Conservation (phyloP, 352 stramenopile species). For the Phytophthora pseudosyringae region DNA sequence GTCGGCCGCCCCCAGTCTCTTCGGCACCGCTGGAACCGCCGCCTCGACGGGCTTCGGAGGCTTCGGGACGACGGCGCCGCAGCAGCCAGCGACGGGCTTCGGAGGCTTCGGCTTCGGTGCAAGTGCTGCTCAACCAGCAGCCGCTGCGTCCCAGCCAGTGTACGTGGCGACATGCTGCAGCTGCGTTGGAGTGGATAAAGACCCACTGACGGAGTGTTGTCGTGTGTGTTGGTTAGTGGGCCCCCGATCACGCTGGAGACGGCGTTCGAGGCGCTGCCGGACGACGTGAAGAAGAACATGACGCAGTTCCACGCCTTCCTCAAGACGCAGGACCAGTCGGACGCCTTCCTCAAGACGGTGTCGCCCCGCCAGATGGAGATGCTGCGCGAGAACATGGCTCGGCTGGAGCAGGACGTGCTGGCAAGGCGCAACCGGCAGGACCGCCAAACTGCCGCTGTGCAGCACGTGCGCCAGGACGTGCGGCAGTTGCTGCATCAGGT, state of each 20-base stretch:
- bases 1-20: constrained; percentile 27
- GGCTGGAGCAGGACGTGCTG: constrained; percentile 71
- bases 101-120: constrained; percentile 35
- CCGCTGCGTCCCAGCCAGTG: constrained; percentile 14
- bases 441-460: constrained; percentile 61
- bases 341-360: constrained; percentile 78
- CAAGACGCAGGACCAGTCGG: constrained; percentile 74
- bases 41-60: constrained; percentile 23
- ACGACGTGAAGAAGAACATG: constrained; percentile 82
- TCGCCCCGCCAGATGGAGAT: constrained; percentile 61
- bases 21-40: constrained; percentile 16
- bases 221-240: constrained; percentile 10
- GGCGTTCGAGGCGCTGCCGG: constrained; percentile 68
- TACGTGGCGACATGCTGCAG: constrained; percentile 14
- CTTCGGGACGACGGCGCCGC: constrained; percentile 10
- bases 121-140: constrained; percentile 4
- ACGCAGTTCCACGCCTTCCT: constrained; percentile 77
- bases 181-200: neutral
- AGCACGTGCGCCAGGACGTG: constrained; percentile 75
- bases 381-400: constrained; percentile 61
- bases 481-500: constrained; percentile 80
- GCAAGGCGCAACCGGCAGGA: constrained; percentile 64
- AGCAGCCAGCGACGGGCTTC: constrained; percentile 15
- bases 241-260: constrained; percentile 78
- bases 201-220: neutral